Percentiles rank a stretch among this genome's conserved stretches.
Conservation (phyloP, 208 protist genomes). For the Trypanosoma rangeli region DNA sequence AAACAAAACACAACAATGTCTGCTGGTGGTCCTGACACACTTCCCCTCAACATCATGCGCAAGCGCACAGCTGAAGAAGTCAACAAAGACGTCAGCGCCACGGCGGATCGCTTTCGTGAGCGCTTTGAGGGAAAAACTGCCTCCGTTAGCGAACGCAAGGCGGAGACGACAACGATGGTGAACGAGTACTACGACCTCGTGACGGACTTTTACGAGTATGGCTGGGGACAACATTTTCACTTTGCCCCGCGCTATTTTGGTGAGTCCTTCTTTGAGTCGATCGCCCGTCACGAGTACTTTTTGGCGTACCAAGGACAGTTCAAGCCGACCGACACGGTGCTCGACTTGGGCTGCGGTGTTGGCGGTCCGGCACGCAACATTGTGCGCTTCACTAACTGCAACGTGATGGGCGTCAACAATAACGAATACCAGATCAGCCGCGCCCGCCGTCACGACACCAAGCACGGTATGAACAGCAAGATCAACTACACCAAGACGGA, state of each 20-base stretch:
- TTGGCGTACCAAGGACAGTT: conserved; percentile 87
- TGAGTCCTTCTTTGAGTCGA: conserved; percentile 92
- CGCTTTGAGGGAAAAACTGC: conserved; percentile 71
- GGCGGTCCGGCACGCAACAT: conserved; percentile 95
- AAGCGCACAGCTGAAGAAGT: conserved; percentile 41
- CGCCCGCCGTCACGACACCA: conserved; percentile 74
- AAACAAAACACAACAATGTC: conserved; percentile 40
- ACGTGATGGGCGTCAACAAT: conserved; percentile 96
- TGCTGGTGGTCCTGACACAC: conserved; percentile 45
- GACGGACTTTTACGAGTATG: conserved; percentile 97
- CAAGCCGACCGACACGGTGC: conserved; percentile 74
- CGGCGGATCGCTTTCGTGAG: conserved; percentile 77
- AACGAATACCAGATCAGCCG: conserved; percentile 96
- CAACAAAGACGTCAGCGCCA: conserved; percentile 60
- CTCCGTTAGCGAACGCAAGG: conserved; percentile 62
- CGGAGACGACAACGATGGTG: conserved; percentile 79
- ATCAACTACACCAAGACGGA: conserved; percentile 92
- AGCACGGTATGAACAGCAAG: conserved; percentile 61
- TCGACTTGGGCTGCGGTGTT: conserved; percentile 96
- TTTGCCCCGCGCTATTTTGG: conserved; percentile 84
- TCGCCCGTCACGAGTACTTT: conserved; percentile 96
- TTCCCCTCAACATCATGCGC: conserved; percentile 59
- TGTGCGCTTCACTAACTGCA: conserved; percentile 92
- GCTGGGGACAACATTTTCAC: conserved; percentile 97
- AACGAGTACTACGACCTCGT: conserved; percentile 98